Base-by-base conservation (phyloP, 257 asterid genomes). In the Solanum sparsipilum region DNA sequence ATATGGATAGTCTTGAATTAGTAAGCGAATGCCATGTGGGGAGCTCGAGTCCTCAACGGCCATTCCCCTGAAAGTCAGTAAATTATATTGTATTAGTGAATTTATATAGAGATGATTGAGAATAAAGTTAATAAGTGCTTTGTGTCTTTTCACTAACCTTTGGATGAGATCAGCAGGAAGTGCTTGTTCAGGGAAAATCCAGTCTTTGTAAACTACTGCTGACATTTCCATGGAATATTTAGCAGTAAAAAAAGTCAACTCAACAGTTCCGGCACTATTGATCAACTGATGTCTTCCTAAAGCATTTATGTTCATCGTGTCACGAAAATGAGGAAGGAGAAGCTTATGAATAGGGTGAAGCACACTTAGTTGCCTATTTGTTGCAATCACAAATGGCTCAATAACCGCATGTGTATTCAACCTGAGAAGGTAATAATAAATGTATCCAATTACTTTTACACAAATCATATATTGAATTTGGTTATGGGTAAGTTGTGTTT, bases 1-100 rank as follows among this genome's bases (percentile, higher is more conserved):
- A 65, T 86, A 95, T 9, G 98, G 98, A 76, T 96, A 94, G 89
- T 95, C 98, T 83, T 92, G 91, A 18, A 96, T 91, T 20, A 96
- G 89, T 72, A 96, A 88, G 10, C 95, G 96, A 85, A 96, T 88
- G n/a, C 98, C 95, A 39, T 92, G 92, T 32, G 92, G 89, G 21
- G 93, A 94, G 86, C 88, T 91, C 0, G 95, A 78, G 87, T 94
- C 96, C 84, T 93, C 91, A 63, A 95, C 88, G 46, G 96, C 98
- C 85, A 95, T 79, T 68, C 96, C 97, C 88, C 99, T 96, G 81
- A 52, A 88, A 31, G 36, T 52, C 38, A 29, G 39, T 36, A 67
- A 35, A 23, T 39, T 39, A 39, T 39, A 39, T 39, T 39, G 38
- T 34, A 36, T 36, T 21, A 35, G 58, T 20, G 75, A 70, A 13